These are phyloP conservation scores for Ceratocystis lukuohia DNA, from an alignment of 2,329 filamentous ascomycete genomes.

Conservation along the genomic window DNA sequence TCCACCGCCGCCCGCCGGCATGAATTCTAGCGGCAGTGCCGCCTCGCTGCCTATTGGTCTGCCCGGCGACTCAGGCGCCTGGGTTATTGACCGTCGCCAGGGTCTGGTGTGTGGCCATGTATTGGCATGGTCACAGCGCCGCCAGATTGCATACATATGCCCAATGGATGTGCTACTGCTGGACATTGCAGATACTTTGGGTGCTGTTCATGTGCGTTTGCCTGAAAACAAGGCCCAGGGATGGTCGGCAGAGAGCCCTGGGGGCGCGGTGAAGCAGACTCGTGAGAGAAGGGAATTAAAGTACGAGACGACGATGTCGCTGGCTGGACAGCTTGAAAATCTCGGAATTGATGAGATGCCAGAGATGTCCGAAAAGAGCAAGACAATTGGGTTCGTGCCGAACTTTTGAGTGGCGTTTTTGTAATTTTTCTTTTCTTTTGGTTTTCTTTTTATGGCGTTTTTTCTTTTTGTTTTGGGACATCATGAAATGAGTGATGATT, in stretches of 20 bases:
- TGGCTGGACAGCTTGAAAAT: constrained; percentile 8
- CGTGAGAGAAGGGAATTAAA: neutral
- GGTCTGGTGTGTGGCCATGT: constrained; percentile 81
- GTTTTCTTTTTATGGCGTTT: neutral
- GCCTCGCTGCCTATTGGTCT: constrained; percentile 41
- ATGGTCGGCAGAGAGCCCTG: constrained; percentile 22
- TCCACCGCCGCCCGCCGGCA: constrained; percentile 6
- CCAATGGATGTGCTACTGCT: constrained; percentile 84
- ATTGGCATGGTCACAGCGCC: constrained; percentile 71
- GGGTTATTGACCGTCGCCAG: constrained; percentile 71
- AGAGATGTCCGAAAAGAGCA: constrained; percentile 3
- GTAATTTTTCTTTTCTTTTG: constrained; percentile 1
- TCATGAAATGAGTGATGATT: neutral
- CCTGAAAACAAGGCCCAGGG: constrained; percentile 43
- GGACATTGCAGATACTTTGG: constrained; percentile 69
- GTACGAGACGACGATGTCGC: constrained; percentile 8
- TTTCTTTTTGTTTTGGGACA: neutral
- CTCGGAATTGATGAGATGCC: constrained; percentile 4
- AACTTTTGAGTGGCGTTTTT: constrained; percentile 7
- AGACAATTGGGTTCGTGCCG: constrained; percentile 12
- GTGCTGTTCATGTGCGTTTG: constrained; percentile 55
- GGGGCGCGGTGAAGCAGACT: neutral
- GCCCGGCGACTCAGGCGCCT: constrained; percentile 84
- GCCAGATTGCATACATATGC: constrained; percentile 77
- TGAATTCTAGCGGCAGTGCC: neutral